Base-by-base conservation (phyloP, 2,329 filamentous ascomycete genomes). In the Atkinsonella texensis region DNA sequence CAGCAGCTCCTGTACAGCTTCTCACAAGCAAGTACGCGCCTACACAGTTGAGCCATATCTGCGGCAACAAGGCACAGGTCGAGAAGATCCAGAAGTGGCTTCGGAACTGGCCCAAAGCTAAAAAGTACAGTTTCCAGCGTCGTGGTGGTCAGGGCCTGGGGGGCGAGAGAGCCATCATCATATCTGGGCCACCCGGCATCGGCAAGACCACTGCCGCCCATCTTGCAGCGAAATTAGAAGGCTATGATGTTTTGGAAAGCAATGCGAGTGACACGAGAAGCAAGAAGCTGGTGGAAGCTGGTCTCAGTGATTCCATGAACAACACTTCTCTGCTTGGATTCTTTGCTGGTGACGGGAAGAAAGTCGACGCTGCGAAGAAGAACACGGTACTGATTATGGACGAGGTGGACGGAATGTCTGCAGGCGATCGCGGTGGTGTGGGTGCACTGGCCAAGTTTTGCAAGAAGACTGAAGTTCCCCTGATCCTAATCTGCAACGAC, bases 401-500 rank as follows among this genome's bases (percentile, higher is more conserved):
- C 60, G 93, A 98, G 69, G 93, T 98, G 4, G 93, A 98, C 62
- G 93, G 93, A 49, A 97, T 98, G 93, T 97, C 91, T 55, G 90
- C 89, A 38, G 93, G 93, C 63, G 93, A 98, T 65, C 84, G 93
- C 55, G 93, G 93, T 58, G 93, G 93, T 66, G 93, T 98, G 46
- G 93, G 90, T 48, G 93, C 93, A 32, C 75, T 98, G 52, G 91
- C 93, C 52, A 89, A 93, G 53, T 85, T 95, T 50, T 96, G 91
- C 75, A 95, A 87, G 71, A 96, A 95, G 74, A 93, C 90, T 0
- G 83, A 93, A 59, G 83, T 98, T 23, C 93, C 93, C 1, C 84
- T 98, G 65, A 97, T 98, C 59, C 77, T 98, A 51, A 97, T 98
- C 59, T 98, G 93, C 77, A 98, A 98, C 66, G 93, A 98, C 64